These are phyloP conservation scores for Ramalina intermedia DNA, from an alignment of 495 filamentous ascomycete genomes.

Conservation along the genomic window DNA sequence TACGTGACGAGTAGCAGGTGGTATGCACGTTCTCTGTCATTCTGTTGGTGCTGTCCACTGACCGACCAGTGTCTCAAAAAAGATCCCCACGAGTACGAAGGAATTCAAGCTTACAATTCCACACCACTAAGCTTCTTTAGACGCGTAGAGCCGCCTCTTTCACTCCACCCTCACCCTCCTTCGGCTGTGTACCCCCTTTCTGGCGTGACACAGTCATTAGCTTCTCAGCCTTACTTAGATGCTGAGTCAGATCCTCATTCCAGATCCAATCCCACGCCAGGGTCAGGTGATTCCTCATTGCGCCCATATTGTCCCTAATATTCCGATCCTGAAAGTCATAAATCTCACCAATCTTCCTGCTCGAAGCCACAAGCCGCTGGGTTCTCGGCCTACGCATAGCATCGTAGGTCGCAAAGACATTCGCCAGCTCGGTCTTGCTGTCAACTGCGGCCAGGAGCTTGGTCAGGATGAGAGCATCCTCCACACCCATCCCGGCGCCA, in stretches of 20 bases:
- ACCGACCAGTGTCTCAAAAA: no score
- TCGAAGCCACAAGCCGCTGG: constrained; percentile 34
- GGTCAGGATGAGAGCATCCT: constrained; percentile 40
- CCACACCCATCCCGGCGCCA: constrained; percentile 46
- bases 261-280: constrained; percentile 15
- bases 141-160: background rate
- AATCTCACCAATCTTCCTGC: constrained; percentile 15
- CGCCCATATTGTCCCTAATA: constrained; percentile 7
- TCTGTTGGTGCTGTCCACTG: no score
- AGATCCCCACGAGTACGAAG: no score
- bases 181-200: background rate
- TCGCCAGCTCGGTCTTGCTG: background rate
- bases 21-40: no score
- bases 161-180: background rate
- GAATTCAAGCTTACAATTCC: no score
- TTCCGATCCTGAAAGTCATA: constrained; percentile 6
- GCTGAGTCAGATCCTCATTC: constrained; percentile 20
- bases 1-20: no score
- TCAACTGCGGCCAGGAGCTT: constrained; percentile 26
- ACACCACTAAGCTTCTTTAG: background rate
- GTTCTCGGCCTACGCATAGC: constrained; percentile 23
- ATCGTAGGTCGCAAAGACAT: constrained; percentile 11
- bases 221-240: constrained; percentile 17
- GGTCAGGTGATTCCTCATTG: constrained; percentile 9
- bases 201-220: no score